Base-by-base conservation (phyloP, 805 yeast genomes). In the Hanseniaspora meyeri region DNA sequence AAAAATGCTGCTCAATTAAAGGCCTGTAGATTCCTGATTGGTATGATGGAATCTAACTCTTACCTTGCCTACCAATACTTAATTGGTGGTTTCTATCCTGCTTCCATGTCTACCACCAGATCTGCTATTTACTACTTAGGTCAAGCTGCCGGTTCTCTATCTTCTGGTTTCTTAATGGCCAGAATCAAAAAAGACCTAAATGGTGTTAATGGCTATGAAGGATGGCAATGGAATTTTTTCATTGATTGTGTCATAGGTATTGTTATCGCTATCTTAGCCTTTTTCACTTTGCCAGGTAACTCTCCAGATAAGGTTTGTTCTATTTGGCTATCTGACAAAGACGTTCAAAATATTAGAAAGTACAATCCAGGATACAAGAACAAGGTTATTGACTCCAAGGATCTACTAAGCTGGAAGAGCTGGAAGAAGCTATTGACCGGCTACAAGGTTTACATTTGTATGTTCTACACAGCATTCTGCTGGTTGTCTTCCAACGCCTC, bases 141-240 rank as follows among this genome's bases (percentile, higher is more conserved):
- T 43, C 85, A 81, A 60, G 78, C 75, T 61, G 69, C 84, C 39
- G 89, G 86, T 38, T 68, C 76, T 20, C 70, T 82, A 57, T 80
- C 85, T 16, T 74, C 84, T 1, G 85, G 86, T 46, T 76, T 80
- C 59, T 69, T 83, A 43, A 83, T 82, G 61, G 78, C 83, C 17
- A 77, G 82, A 11, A 74, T 81, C 32, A 75, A 70, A 57, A 62
- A 72, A 24, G 61, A 67, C 42, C 64, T 83, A 60, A 68, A 73
- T 54, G 86, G 83, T 34, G 69, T 64, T 11, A 63, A 66, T 48
- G 87, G 87, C 0, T 68, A 78, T 12, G 73, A 74, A 9, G 81
- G 86, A 12, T 84, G 88, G 88, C 74, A 82, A 70, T 84, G 88
- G 88, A 78, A 81, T 64, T 83, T 81, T 63, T 78, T 84, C 49